Percentiles rank a stretch among this genome's conserved stretches.
Evolutionary conservation across 345 rosid species (phyloP).

Genomic region (Psidium guajava): DNA sequence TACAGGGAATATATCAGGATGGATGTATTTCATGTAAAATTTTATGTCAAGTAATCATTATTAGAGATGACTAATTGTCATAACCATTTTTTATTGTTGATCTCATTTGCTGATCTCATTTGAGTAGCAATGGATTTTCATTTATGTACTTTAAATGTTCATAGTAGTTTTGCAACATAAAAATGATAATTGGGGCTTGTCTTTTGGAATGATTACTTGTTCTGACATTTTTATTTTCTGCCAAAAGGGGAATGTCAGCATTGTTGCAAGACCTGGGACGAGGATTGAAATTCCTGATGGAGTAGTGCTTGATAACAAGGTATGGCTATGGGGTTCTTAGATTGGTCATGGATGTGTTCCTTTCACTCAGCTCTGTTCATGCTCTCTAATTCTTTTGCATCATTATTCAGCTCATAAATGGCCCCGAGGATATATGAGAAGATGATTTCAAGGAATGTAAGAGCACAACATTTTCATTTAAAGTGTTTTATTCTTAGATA

Average conservation of each 20-base stretch:
- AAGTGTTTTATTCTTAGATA: background rate
- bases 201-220: background rate
- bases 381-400: background rate
- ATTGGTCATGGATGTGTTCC: background rate
- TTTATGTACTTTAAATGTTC: background rate
- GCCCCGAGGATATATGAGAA: constrained; percentile 18
- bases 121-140: background rate
- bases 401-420: constrained; percentile 22
- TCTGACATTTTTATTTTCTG: background rate
- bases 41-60: background rate
- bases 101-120: background rate
- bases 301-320: constrained; percentile 27
- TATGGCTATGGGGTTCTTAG: background rate
- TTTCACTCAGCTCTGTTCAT: background rate
- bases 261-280: constrained; percentile 32
- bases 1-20: background rate
- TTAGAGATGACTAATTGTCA: background rate
- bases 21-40: background rate
- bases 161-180: background rate
- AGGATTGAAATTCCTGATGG: constrained; percentile 39
- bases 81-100: background rate
- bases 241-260: constrained; percentile 30
- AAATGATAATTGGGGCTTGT: background rate
- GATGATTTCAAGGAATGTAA: background rate
- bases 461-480: background rate